phyloP scores from a whole-genome alignment of 345 rosid species.

The Stellera chamaejasme region DNA sequence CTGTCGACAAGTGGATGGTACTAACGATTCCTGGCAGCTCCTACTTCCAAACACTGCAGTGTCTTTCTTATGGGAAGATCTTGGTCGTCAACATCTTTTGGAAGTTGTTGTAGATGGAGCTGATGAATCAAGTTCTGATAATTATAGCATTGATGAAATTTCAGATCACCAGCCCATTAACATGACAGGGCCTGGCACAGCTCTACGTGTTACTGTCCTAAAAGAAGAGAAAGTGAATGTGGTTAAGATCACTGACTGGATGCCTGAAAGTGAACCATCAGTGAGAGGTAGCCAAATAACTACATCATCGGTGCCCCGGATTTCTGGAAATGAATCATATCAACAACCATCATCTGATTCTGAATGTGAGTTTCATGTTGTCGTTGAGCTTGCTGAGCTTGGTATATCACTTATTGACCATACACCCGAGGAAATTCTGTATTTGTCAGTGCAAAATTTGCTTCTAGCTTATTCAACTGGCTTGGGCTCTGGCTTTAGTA shows the following conservation, averaged over 20 bases:
- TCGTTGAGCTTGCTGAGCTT: conserved; percentile 86
- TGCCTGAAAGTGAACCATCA: conserved; percentile 78
- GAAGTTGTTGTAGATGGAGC: conserved; percentile 75
- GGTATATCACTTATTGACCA: conserved; percentile 88
- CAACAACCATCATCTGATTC: conserved; percentile 27
- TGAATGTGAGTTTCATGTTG: conserved; percentile 79
- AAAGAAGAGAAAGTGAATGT: conserved; percentile 83
- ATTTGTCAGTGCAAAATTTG: conserved; percentile 79
- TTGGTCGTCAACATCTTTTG: conserved; percentile 61
- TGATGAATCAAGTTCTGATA: conserved; percentile 49
- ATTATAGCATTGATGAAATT: conserved; percentile 75
- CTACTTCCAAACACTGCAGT: conserved; percentile 86
- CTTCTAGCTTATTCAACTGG: conserved; percentile 83
- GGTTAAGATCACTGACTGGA: conserved; percentile 79
- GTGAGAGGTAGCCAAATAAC: conserved; percentile 26
- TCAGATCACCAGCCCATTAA: conserved; percentile 62
- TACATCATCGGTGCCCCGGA: conserved; percentile 29
- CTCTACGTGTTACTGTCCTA: conserved; percentile 66
- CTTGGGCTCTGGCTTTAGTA: conserved; percentile 83
- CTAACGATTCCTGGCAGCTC: conserved; percentile 74
- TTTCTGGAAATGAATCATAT: conserved; percentile 38
- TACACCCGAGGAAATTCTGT: conserved; percentile 92
- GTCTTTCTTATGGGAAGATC: conserved; percentile 95
- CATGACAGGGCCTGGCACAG: conserved; percentile 47
- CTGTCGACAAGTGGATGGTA: conserved; percentile 74